These are phyloP conservation scores for Neurospora tetrasperma DNA, from an alignment of 495 filamentous ascomycete species.

Conservation along the genomic window DNA sequence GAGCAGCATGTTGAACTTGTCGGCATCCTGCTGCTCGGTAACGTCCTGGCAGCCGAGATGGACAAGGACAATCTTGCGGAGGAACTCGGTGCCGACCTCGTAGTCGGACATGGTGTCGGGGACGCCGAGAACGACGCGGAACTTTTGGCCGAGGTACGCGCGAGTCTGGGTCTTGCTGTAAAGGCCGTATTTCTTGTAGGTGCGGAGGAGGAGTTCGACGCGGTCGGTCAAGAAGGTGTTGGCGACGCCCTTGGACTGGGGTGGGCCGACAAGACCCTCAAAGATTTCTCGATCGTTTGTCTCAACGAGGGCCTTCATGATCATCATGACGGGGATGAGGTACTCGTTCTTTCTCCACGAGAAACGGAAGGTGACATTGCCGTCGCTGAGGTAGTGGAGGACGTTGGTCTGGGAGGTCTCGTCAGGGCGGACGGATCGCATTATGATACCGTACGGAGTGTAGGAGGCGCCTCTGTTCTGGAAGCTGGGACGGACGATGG, in stretches of 20 bases:
- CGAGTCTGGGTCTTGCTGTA: conserved; percentile 69
- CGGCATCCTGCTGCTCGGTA: conserved; percentile 66
- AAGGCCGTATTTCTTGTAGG: conserved; percentile 80
- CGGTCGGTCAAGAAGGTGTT: conserved; percentile 94
- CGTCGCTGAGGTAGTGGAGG: conserved; percentile 88
- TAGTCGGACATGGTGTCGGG: conserved; percentile 72
- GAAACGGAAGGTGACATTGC: conserved; percentile 92
- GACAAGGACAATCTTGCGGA: conserved; percentile 79
- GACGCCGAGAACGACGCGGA: conserved; percentile 73
- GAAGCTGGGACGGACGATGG: conserved; percentile 84
- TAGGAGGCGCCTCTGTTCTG: conserved; percentile 73
- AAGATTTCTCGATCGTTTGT: conserved; percentile 96
- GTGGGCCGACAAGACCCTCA: conserved; percentile 69
- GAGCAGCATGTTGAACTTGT: conserved; percentile 89
- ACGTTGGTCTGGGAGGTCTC: conserved; percentile 97
- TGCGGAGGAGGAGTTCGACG: conserved; percentile 81
- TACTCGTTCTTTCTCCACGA: conserved; percentile 98
- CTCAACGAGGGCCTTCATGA: conserved; percentile 87
- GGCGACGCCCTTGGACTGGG: conserved; percentile 60
- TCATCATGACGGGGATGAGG: conserved; percentile 88
- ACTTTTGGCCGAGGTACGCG: conserved; percentile 77
- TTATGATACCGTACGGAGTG: conserved; percentile 79
- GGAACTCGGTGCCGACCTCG: conserved; percentile 79
- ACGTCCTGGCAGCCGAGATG: conserved; percentile 79
- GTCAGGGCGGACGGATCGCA: conserved; percentile 85